Evolutionary conservation across 352 stramenopile species (phyloP).

Genomic region (Phytopythium vexans): DNA sequence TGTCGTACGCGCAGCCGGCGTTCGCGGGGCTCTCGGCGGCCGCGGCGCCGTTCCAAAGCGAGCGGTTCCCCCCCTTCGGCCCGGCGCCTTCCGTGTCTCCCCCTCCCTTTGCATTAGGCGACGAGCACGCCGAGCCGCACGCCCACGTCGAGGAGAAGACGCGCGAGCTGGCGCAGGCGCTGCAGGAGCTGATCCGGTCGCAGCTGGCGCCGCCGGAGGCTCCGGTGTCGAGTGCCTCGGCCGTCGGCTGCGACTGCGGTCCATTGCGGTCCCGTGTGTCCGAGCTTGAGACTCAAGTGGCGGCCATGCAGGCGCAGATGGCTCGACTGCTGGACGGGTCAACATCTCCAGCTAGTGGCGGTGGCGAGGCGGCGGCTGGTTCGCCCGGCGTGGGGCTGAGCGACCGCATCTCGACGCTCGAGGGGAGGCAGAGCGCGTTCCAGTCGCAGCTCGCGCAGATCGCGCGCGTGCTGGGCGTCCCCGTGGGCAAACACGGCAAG

Average conservation of each 20-base stretch:
- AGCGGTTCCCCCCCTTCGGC: slow-evolving; percentile 2
- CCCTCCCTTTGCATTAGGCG: neutral
- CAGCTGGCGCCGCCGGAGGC: slow-evolving; percentile 30
- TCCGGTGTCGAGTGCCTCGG: slow-evolving; percentile 8
- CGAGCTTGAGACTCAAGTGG: slow-evolving; percentile 48
- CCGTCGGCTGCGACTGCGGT: slow-evolving; percentile 33
- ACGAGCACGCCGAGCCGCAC: neutral
- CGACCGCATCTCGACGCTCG: slow-evolving; percentile 67
- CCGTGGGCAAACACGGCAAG: slow-evolving; percentile 65
- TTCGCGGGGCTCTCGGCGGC: slow-evolving; percentile 27
- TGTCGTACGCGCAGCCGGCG: slow-evolving; percentile 60
- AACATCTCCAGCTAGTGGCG: no score
- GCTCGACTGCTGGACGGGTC: slow-evolving; percentile 7
- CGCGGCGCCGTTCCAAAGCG: slow-evolving; percentile 11
- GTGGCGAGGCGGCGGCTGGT: no score
- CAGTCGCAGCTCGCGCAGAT: slow-evolving; percentile 72
- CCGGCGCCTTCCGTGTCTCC: slow-evolving; percentile 1
- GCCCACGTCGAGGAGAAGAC: slow-evolving; percentile 45
- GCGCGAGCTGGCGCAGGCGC: slow-evolving; percentile 50
- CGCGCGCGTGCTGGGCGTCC: slow-evolving; percentile 51
- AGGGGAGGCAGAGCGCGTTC: slow-evolving; percentile 64
- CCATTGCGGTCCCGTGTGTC: slow-evolving; percentile 36
- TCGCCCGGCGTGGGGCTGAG: slow-evolving; percentile 24
- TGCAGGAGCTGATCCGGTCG: slow-evolving; percentile 49
- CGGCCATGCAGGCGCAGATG: slow-evolving; percentile 29